phyloP scores from a whole-genome alignment of 139 green algal genomes.

The Chlamydomonas sphaeroides region DNA sequence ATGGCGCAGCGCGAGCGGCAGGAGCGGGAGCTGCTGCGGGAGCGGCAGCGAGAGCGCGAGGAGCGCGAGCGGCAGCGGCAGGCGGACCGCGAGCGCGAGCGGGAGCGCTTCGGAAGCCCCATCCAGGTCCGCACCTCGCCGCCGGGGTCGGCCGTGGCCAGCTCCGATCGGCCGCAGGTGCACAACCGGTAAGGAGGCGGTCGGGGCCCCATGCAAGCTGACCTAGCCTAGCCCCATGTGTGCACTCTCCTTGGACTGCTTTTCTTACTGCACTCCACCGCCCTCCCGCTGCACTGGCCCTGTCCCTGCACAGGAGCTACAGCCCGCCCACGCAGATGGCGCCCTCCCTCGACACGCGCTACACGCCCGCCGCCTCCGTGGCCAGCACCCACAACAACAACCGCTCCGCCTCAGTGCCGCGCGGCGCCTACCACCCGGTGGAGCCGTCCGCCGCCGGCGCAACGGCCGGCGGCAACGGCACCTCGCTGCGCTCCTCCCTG shows the following conservation, averaged over 20 bases:
- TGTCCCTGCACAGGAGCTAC: not conserved
- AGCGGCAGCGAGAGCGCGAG: conserved; percentile 26
- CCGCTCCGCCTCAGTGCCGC: not conserved
- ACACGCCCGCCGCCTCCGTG: not conserved
- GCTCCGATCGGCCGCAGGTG: not conserved
- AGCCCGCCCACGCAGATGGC: not conserved
- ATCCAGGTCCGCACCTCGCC: conserved; percentile 34
- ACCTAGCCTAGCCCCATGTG: too few relatives aligned
- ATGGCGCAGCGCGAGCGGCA: conserved; percentile 23
- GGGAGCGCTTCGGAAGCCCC: conserved; percentile 33
- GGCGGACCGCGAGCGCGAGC: not conserved
- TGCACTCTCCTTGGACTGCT: too few relatives aligned
- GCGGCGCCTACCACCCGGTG: not conserved
- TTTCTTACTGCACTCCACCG: not conserved
- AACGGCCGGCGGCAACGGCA: not conserved
- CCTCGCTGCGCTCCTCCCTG: not conserved
- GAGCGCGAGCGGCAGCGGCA: conserved; percentile 18
- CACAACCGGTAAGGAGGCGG: not conserved
- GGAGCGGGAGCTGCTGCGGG: conserved; percentile 21
- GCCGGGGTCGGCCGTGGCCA: not conserved
- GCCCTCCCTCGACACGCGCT: conserved; percentile 1
- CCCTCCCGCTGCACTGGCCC: too few relatives aligned
- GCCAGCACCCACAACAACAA: not conserved
- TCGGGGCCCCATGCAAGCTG: too few relatives aligned
- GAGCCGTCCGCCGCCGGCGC: too few relatives aligned